A percentile compares a stretch with the other conserved stretches of the same genome.
Evolutionary conservation across 2,329 filamentous ascomycete genomes (phyloP).

Genomic region (Elsinoe arachidis): DNA sequence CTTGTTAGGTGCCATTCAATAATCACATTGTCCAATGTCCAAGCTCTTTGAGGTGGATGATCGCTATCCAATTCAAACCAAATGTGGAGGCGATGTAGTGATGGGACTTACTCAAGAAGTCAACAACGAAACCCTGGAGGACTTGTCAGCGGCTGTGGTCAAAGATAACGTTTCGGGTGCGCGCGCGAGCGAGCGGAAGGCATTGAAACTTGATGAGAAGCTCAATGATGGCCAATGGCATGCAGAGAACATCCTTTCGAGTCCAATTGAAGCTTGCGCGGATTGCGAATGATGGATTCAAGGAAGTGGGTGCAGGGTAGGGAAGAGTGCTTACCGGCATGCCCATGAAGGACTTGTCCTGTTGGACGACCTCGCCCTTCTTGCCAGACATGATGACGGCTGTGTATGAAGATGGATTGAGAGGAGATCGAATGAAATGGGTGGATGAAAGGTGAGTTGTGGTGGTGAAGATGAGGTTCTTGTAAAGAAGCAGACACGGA

Average conservation of each 20-base stretch:
- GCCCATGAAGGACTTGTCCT: conserved; percentile 47
- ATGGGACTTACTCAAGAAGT: conserved; percentile 92
- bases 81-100: not conserved
- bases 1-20: conserved; percentile 30
- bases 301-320: conserved; percentile 6
- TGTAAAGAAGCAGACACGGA: not conserved
- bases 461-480: conserved; percentile 1
- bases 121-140: conserved; percentile 78
- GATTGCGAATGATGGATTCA: conserved; percentile 15
- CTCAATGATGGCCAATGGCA: not conserved
- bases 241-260: not conserved
- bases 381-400: conserved; percentile 31
- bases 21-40: conserved; percentile 10
- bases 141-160: conserved; percentile 18
- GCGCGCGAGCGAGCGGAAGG: not conserved
- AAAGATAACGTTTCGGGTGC: not conserved
- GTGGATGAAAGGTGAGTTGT: conserved; percentile 1
- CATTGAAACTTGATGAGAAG: not conserved
- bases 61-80: not conserved
- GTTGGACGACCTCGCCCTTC: conserved; percentile 41
- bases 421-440: conserved; percentile 14
- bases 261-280: conserved; percentile 9
- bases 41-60: conserved; percentile 21
- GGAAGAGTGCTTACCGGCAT: conserved; percentile 32
- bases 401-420: conserved; percentile 27